Percentiles rank a stretch among this genome's conserved stretches.
These are phyloP conservation scores for Hirschioporus abietinus DNA, from an alignment of 768 basidiomycete species.

Conservation along the genomic window DNA sequence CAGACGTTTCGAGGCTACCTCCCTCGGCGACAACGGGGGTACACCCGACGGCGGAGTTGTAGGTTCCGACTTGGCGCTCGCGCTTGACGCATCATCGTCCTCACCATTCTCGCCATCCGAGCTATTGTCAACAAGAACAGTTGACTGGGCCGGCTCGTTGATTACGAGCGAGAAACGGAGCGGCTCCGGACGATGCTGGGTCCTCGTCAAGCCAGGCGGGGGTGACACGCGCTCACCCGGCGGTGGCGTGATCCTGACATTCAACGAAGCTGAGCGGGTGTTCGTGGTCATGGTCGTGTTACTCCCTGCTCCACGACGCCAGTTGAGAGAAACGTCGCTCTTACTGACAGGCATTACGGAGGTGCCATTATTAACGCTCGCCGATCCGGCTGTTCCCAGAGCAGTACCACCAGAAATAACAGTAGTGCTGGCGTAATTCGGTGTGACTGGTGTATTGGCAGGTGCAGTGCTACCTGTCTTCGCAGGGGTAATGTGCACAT, in stretches of 20 bases:
- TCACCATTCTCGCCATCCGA: constrained; percentile 47
- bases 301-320: constrained; percentile 69
- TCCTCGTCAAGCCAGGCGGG: constrained; percentile 29
- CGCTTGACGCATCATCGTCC: constrained; percentile 51
- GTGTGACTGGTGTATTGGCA: constrained; percentile 42
- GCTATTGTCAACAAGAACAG: constrained; percentile 50
- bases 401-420: constrained; percentile 69
- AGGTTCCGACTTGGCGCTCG: constrained; percentile 56
- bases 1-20: constrained; percentile 80
- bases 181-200: constrained; percentile 56
- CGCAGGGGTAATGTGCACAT: constrained; percentile 15
- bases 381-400: constrained; percentile 40
- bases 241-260: constrained; percentile 70
- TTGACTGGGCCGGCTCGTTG: constrained; percentile 36
- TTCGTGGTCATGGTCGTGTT: constrained; percentile 66
- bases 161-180: constrained; percentile 52
- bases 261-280: constrained; percentile 57
- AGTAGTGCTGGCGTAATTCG: constrained; percentile 46
- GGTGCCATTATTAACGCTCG: constrained; percentile 33
- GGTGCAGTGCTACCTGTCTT: constrained; percentile 15
- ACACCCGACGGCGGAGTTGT: constrained; percentile 56
- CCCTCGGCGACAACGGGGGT: constrained; percentile 72
- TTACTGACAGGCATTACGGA: constrained; percentile 53
- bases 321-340: constrained; percentile 73
- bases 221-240: constrained; percentile 48